These are phyloP conservation scores for Psilocybe subaeruginosa DNA, from an alignment of 768 basidiomycete genomes.

Conservation along the genomic window DNA sequence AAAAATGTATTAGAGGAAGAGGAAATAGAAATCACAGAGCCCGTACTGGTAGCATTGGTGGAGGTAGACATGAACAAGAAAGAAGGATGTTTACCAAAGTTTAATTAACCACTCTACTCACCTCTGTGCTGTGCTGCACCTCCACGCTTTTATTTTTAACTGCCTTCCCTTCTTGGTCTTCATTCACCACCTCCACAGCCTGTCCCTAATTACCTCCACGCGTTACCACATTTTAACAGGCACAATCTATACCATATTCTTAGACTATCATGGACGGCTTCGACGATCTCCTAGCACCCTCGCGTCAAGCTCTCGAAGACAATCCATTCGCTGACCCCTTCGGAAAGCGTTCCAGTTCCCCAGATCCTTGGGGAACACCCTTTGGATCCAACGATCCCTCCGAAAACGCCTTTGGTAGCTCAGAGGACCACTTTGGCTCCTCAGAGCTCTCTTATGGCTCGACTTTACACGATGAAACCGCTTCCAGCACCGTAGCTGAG, in stretches of 20 bases:
- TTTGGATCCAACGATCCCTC: constrained; percentile 39
- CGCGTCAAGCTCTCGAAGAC: constrained; percentile 63
- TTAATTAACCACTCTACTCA: background rate
- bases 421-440: constrained; percentile 24
- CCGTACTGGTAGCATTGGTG: background rate
- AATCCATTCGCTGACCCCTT: constrained; percentile 82
- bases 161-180: too few species aligned
- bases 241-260: background rate
- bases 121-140: too few species aligned
- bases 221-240: too few species aligned
- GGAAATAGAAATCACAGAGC: background rate
- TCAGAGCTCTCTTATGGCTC: constrained; percentile 24
- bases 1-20: background rate
- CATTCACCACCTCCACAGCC: too few species aligned
- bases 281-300: constrained; percentile 72
- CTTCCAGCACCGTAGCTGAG: constrained; percentile 17
- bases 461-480: constrained; percentile 23
- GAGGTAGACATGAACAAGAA: background rate
- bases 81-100: background rate
- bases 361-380: constrained; percentile 78
- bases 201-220: too few species aligned
- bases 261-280: constrained; percentile 65
- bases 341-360: constrained; percentile 65
- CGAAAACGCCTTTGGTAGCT: constrained; percentile 29
- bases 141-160: too few species aligned